phyloP scores from a whole-genome alignment of 2,329 filamentous ascomycete genomes.

The Sporothrix pallida region DNA sequence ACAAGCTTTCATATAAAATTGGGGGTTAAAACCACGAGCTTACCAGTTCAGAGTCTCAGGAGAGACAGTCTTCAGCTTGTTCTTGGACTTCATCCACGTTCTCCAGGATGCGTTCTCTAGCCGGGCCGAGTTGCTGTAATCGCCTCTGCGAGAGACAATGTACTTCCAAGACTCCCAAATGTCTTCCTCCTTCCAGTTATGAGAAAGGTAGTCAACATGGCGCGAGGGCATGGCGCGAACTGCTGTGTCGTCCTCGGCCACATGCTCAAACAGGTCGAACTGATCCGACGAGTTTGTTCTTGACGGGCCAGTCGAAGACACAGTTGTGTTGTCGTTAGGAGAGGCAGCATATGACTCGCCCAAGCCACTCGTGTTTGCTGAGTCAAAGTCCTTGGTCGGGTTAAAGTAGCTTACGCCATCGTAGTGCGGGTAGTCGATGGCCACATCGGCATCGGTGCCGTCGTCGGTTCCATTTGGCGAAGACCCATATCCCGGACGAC shows the following conservation, averaged over 20 bases:
- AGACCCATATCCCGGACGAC: conserved; percentile 50
- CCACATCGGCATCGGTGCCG: conserved; percentile 32
- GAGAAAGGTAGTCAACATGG: conserved; percentile 94
- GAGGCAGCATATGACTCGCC: conserved; percentile 57
- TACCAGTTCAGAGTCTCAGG: conserved; percentile 95
- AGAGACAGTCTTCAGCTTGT: conserved; percentile 83
- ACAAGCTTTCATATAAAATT: neutral
- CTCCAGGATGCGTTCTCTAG: conserved; percentile 97
- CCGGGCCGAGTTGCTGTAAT: conserved; percentile 80
- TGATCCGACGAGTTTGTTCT: conserved; percentile 64
- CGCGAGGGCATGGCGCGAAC: conserved; percentile 76
- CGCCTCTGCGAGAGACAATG: conserved; percentile 77
- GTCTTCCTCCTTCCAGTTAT: conserved; percentile 93
- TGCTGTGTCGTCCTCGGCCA: conserved; percentile 78
- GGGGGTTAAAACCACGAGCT: conserved; percentile 43
- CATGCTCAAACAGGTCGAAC: conserved; percentile 56
- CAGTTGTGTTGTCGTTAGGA: conserved; percentile 57
- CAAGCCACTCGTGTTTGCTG: conserved; percentile 54
- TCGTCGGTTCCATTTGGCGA: conserved; percentile 42
- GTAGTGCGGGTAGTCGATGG: conserved; percentile 48
- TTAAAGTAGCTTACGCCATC: conserved; percentile 54
- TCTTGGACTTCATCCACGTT: conserved; percentile 93
- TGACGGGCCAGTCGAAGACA: conserved; percentile 60
- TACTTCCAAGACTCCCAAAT: conserved; percentile 98
- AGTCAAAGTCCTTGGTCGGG: conserved; percentile 56